Percentiles rank a stretch among this genome's conserved stretches.
Evolutionary conservation across 2,329 filamentous ascomycete species (phyloP).

Genomic region (Penicillium sp.): DNA sequence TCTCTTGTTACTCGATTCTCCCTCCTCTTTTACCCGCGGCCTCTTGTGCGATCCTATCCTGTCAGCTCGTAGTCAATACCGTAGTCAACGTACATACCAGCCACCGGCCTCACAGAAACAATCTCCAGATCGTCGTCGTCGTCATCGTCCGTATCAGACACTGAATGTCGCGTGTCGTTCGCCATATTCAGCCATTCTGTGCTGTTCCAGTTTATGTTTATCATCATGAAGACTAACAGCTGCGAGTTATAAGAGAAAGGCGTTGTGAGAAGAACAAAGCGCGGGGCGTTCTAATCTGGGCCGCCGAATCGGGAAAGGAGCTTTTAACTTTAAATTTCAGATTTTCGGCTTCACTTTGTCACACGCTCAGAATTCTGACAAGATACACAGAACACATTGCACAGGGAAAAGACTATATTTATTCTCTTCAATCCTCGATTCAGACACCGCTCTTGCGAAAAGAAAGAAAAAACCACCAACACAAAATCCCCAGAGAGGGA

Average conservation of each 20-base stretch:
- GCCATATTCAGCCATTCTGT: conserved; percentile 18
- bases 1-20: neutral
- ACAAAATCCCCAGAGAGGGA: too few species aligned
- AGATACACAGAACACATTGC: too few species aligned
- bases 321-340: conserved; percentile 15
- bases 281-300: neutral
- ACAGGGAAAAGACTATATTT: too few species aligned
- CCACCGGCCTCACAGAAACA: conserved; percentile 20
- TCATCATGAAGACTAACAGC: neutral
- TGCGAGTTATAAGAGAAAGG: neutral
- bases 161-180: conserved; percentile 21
- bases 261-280: neutral
- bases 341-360: neutral
- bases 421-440: neutral
- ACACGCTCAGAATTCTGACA: too few species aligned
- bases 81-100: neutral
- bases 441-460: too few species aligned
- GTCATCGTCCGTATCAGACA: conserved; percentile 26
- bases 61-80: neutral
- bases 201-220: neutral
- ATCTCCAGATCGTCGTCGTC: conserved; percentile 46
- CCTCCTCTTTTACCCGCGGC: neutral
- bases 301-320: conserved; percentile 23
- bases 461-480: neutral
- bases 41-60: conserved; percentile 6